Evolutionary conservation across 345 rosid genomes (phyloP).

Genomic region (Bretschneidera sinensis): DNA sequence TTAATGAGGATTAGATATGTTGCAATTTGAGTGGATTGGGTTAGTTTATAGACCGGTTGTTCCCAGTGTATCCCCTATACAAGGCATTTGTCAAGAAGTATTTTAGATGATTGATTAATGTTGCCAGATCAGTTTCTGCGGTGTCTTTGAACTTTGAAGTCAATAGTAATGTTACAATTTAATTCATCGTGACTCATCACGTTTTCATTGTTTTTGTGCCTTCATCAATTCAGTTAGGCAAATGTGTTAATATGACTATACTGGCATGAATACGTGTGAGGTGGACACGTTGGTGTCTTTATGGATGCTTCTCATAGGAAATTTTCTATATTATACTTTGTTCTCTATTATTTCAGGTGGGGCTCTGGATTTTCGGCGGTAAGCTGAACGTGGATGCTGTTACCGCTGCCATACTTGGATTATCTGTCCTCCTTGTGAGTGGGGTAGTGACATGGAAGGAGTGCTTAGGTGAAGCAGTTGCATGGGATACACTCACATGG

Average conservation of each 20-base stretch:
- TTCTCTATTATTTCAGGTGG: slow-evolving; percentile 53
- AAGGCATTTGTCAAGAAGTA: neutral
- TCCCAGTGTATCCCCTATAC: no score
- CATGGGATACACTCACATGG: slow-evolving; percentile 99
- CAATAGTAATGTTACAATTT: neutral
- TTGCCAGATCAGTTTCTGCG: neutral
- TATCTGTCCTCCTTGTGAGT: slow-evolving; percentile 80
- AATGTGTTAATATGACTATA: no score
- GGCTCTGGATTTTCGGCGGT: slow-evolving; percentile 94
- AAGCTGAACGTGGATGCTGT: slow-evolving; percentile 81
- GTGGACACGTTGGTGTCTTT: neutral
- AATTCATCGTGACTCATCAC: no score
- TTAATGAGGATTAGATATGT: no score
- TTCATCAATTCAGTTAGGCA: no score
- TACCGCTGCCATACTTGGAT: slow-evolving; percentile 98
- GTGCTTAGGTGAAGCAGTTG: slow-evolving; percentile 88
- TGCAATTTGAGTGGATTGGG: no score
- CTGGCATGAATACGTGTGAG: no score
- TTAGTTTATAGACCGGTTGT: no score
- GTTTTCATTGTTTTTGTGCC: no score
- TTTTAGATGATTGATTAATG: no score
- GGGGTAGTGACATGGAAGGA: slow-evolving; percentile 99
- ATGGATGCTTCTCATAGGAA: neutral
- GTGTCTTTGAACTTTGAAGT: neutral
- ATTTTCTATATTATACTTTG: slow-evolving; percentile 7